These are phyloP conservation scores for Pythium dissotocum DNA, from an alignment of 352 stramenopile species.

Conservation along the genomic window DNA sequence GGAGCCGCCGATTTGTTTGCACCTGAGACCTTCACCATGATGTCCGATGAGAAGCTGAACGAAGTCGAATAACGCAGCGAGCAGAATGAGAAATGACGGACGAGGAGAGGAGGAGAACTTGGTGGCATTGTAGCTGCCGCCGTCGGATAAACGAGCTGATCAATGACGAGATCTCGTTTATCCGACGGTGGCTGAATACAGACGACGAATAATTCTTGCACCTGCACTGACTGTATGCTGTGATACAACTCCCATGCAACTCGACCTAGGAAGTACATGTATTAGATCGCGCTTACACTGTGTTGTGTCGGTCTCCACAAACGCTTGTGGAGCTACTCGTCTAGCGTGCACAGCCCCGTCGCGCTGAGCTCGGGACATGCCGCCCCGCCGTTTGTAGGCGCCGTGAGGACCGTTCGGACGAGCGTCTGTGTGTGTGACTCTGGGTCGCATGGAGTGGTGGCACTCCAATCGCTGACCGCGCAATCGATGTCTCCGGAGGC, in stretches of 20 bases:
- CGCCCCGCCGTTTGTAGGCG: background rate
- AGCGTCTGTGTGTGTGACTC: background rate
- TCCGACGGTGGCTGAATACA: constrained; percentile 4
- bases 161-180: too few relatives aligned
- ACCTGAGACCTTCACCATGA: background rate
- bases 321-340: background rate
- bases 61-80: background rate
- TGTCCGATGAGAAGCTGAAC: background rate
- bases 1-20: background rate
- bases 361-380: background rate
- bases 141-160: background rate
- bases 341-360: background rate
- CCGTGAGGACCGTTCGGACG: background rate
- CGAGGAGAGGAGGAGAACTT: too few relatives aligned
- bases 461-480: background rate
- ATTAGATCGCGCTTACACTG: background rate
- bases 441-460: background rate
- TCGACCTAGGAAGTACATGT: too few relatives aligned
- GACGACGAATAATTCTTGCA: too few relatives aligned
- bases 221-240: too few relatives aligned
- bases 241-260: too few relatives aligned
- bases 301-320: too few relatives aligned
- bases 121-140: background rate
- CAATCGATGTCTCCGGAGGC: background rate
- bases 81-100: background rate